These are phyloP conservation scores for Solanum medicagineum DNA, from an alignment of 257 asterid genomes.

Conservation along the genomic window DNA sequence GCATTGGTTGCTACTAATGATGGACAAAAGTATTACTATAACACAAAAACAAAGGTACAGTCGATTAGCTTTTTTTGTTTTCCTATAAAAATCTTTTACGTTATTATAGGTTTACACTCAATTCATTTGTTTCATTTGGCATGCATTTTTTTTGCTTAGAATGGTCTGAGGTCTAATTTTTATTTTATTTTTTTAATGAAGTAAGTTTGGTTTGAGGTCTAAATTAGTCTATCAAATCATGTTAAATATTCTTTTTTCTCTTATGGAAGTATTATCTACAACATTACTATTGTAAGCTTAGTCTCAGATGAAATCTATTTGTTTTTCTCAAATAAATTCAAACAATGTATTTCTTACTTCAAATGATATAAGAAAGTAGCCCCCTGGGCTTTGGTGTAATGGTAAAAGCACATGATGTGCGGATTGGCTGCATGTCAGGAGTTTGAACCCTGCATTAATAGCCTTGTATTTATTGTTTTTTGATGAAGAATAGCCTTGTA, in stretches of 20 bases:
- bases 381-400: background rate
- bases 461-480: background rate
- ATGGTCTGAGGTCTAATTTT: background rate
- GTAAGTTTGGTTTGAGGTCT: background rate
- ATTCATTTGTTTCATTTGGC: background rate
- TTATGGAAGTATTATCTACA: background rate
- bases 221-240: background rate
- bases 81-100: background rate
- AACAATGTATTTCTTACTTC: background rate
- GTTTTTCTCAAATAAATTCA: background rate
- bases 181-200: no score
- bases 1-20: slow-evolving; percentile 73
- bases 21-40: slow-evolving; percentile 80
- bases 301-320: background rate
- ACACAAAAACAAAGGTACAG: slow-evolving; percentile 61
- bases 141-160: background rate
- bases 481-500: background rate
- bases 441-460: background rate
- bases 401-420: background rate
- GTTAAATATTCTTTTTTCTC: background rate
- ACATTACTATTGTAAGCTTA: background rate
- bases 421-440: background rate
- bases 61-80: background rate
- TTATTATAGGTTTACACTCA: background rate
- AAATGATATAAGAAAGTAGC: background rate